A percentile compares a stretch with the other conserved stretches of the same genome.
Evolutionary conservation across 1,284 basidiomycete genomes (phyloP).

Genomic region (Moniliella sp.): DNA sequence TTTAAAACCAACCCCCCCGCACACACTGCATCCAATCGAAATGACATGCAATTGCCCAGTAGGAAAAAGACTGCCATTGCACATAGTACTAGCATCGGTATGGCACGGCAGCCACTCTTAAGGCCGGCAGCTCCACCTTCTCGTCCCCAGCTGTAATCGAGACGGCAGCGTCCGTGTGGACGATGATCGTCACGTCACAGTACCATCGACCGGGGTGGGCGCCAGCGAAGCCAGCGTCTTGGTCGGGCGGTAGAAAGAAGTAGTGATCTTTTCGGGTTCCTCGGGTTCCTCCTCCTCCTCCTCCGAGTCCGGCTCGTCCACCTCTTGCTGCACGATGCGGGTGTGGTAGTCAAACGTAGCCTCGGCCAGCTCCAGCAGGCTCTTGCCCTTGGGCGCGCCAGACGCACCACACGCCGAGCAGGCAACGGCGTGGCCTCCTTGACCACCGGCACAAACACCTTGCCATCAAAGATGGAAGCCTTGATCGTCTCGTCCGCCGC

Average conservation of each 20-base stretch:
- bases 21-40: no score
- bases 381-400: constrained; percentile 36
- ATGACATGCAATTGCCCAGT: no score
- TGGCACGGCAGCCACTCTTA: no score
- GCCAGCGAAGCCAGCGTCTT: constrained; percentile 9
- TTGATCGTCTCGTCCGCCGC: constrained; percentile 23
- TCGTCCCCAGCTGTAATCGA: constrained; percentile 6
- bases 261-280: constrained; percentile 21
- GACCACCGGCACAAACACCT: constrained; percentile 33
- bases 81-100: no score
- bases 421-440: constrained; percentile 44
- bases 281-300: constrained; percentile 28
- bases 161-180: constrained; percentile 6
- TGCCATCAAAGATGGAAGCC: constrained; percentile 38
- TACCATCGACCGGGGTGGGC: constrained; percentile 4
- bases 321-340: constrained; percentile 36
- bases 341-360: constrained; percentile 57
- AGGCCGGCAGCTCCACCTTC: no score
- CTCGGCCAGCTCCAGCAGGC: constrained; percentile 65
- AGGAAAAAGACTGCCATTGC: no score
- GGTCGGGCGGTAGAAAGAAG: constrained; percentile 12
- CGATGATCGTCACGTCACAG: constrained; percentile 8
- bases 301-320: constrained; percentile 3
- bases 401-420: constrained; percentile 47
- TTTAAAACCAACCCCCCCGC: no score